Evolutionary conservation across 805 yeast species (phyloP), one percentile per base, ranked within the genome.

Genomic region (Sugiyamaella floridensis): DNA sequence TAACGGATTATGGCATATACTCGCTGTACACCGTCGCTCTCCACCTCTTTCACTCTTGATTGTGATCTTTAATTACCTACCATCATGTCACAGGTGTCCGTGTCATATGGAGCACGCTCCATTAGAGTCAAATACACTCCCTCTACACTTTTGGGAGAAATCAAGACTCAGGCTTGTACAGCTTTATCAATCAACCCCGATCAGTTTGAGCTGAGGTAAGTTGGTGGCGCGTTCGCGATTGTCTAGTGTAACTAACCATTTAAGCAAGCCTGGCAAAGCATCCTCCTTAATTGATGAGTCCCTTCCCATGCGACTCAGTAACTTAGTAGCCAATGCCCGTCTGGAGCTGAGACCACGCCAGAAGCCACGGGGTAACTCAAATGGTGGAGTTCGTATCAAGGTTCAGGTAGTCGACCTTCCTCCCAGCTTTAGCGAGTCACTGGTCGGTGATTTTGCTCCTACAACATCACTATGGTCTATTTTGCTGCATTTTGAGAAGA

Each of bases 401-500:
- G 28, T 62, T 1, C 45, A 44, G 16, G 56, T 59, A 6, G 44
- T 54, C 2, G 63, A 59, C 15, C 45, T 58, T 40, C 61, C 64
- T 2, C 53, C 60, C 9, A 52, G 54, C 11, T 52, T 51, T 46
- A 50, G 55, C 16, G 52, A 53, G 12, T 26, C 50, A 12, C 51
- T 61, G 14, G 46, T 55, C 15, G 57, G 41, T 12, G 54, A 52
- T n/a, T 63, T 63, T 43, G 40, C 57, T 6, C 34, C 54, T 18
- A 14, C 52, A 2, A 50, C 60, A 1, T 49, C 64, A 2, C 34
- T 63, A 3, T 60, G 62, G 56, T 40, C 49, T 8, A 53, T 63
- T n/a, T 53, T 63, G 12, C 45, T 49, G 41, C 52, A 52, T 44
- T 63, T 63, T 47, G 63, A 63, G 44, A 41, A 41, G 8, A 48